These are phyloP conservation scores for Dactylellina cionopaga DNA, from an alignment of 2,329 filamentous ascomycete genomes.

Conservation along the genomic window DNA sequence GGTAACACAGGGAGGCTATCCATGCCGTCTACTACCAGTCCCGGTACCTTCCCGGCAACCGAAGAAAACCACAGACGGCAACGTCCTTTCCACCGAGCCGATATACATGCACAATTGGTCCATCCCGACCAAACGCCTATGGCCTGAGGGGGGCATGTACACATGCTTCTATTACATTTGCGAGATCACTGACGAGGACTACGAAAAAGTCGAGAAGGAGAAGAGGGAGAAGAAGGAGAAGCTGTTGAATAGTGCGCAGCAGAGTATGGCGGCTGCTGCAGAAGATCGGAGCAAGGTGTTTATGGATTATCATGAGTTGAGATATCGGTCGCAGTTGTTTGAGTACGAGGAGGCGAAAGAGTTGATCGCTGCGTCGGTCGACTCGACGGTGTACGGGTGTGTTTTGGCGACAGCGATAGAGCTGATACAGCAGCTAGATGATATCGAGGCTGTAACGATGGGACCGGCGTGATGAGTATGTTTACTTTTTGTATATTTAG, in stretches of 20 bases:
- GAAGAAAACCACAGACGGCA: conserved; percentile 16
- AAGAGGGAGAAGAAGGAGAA: conserved; percentile 4
- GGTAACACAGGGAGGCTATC: conserved; percentile 41
- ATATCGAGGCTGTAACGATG: conserved; percentile 28
- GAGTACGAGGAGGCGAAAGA: conserved; percentile 42
- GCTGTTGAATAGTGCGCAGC: conserved; percentile 26
- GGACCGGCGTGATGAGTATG: neutral
- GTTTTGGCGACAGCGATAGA: conserved; percentile 40
- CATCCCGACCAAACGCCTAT: conserved; percentile 23
- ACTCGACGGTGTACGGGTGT: conserved; percentile 41
- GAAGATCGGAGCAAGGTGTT: conserved; percentile 17
- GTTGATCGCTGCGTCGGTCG: conserved; percentile 34
- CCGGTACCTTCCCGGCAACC: conserved; percentile 42
- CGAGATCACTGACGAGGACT: conserved; percentile 47
- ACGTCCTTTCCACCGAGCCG: conserved; percentile 27
- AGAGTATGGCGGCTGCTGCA: conserved; percentile 2
- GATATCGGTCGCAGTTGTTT: conserved; percentile 36
- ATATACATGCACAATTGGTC: conserved; percentile 52
- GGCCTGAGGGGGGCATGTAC: conserved; percentile 44
- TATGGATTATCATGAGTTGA: conserved; percentile 46
- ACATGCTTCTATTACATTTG: conserved; percentile 46
- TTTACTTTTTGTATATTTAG: neutral
- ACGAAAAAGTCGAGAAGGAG: conserved; percentile 30
- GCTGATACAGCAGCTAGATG: conserved; percentile 29
- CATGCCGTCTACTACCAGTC: conserved; percentile 44